Percentiles rank a stretch among this genome's conserved stretches.
These are phyloP conservation scores for Hansenula sp. DNA, from an alignment of 1,139 yeast genomes.

Conservation along the genomic window DNA sequence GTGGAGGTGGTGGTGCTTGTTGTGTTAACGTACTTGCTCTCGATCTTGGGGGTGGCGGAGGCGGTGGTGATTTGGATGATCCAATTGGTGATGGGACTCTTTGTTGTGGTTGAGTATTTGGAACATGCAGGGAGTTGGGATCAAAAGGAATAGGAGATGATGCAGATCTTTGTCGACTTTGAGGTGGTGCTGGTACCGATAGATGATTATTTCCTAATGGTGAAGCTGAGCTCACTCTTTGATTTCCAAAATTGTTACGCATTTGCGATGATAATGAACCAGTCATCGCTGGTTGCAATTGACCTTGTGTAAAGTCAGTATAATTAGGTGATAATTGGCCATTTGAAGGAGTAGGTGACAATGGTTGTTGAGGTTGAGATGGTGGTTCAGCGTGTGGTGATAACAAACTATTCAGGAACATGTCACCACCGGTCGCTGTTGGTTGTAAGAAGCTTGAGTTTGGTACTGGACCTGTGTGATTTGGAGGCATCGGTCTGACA, in stretches of 20 bases:
- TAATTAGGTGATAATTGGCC: conserved; percentile 13
- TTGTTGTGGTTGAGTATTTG: conserved; percentile 5
- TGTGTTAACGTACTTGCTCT: not conserved
- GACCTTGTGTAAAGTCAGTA: conserved; percentile 13
- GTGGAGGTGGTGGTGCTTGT: conserved; percentile 1
- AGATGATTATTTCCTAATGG: conserved; percentile 12
- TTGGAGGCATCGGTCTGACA: conserved; percentile 2
- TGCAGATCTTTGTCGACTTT: conserved; percentile 37
- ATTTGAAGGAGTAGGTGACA: not conserved
- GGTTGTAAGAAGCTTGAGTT: not conserved
- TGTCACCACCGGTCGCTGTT: not conserved
- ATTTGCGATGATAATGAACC: conserved; percentile 38
- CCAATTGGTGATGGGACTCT: conserved; percentile 20
- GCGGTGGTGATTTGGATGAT: conserved; percentile 21
- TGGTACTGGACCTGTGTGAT: conserved; percentile 7
- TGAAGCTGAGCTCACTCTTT: conserved; percentile 8
- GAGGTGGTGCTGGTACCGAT: conserved; percentile 37
- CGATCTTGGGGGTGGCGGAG: conserved; percentile 21
- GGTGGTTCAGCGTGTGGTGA: conserved; percentile 7
- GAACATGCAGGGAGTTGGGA: conserved; percentile 6
- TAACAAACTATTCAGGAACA: conserved; percentile 8
- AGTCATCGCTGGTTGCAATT: conserved; percentile 49
- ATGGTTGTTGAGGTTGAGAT: not conserved
- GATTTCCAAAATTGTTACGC: not conserved
- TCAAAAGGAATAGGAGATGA: conserved; percentile 41